Evolutionary conservation across 2,329 filamentous ascomycete genomes (phyloP).

Genomic region (Alternaria conjuncta): DNA sequence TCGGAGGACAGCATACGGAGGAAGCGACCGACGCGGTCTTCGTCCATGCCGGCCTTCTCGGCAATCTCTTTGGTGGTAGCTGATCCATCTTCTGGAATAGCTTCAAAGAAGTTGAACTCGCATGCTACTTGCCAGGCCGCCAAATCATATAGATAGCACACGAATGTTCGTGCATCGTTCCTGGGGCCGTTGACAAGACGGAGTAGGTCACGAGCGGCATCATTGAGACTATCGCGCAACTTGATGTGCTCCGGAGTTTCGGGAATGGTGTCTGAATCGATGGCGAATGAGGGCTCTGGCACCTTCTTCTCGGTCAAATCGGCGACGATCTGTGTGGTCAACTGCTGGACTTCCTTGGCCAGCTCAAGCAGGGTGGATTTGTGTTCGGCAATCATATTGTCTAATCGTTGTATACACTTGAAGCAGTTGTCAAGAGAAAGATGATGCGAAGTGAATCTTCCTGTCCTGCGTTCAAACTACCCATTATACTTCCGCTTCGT

Average conservation of each 20-base stretch:
- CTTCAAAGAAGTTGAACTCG: slow-evolving; percentile 24
- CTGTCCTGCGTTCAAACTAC: neutral
- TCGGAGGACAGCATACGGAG: slow-evolving; percentile 22
- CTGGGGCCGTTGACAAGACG: slow-evolving; percentile 32
- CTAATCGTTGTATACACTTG: neutral
- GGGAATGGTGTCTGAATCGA: slow-evolving; percentile 9
- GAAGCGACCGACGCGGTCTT: slow-evolving; percentile 19
- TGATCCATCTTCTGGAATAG: slow-evolving; percentile 14
- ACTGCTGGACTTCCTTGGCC: slow-evolving; percentile 16
- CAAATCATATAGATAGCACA: slow-evolving; percentile 23
- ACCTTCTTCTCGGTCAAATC: slow-evolving; percentile 13
- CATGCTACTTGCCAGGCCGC: slow-evolving; percentile 29
- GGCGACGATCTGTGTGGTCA: slow-evolving; percentile 16
- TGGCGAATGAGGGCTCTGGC: slow-evolving; percentile 20
- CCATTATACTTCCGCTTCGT: neutral
- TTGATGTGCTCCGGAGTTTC: slow-evolving; percentile 14
- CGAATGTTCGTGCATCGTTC: slow-evolving; percentile 18
- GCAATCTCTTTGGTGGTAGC: slow-evolving; percentile 18
- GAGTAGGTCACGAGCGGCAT: slow-evolving; percentile 21
- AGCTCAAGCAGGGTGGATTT: slow-evolving; percentile 18
- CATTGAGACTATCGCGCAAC: slow-evolving; percentile 22
- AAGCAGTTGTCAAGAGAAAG: neutral
- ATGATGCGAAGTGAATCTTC: neutral
- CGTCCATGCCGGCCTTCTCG: slow-evolving; percentile 18
- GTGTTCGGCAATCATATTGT: slow-evolving; percentile 10